Evolutionary conservation across 2,329 filamentous ascomycete species (phyloP), one percentile per base, ranked within the genome.

Genomic region (Ustulina deusta): DNA sequence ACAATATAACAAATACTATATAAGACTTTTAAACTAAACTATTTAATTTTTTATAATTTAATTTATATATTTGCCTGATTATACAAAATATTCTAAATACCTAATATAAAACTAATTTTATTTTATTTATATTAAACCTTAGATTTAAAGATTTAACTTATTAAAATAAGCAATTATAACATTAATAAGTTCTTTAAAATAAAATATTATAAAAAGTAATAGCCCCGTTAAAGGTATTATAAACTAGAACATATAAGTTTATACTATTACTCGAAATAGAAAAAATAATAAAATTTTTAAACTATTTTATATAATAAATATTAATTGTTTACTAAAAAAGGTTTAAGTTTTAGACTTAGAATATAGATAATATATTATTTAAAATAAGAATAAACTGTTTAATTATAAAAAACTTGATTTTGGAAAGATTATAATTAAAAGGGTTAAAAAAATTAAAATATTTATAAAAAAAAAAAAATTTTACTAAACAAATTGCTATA

Each of bases 321-420:
- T 38, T 11, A 54, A 57, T 4, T 57, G n/a, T 25, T 57, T 57
- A 29, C 20, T 42, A 44, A n/a, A 44, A 29, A 27, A n/a, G 32
- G 15, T 44, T 32, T 58, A 46, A 34, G 15, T 46, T 32, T 58
- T 58, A 44, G 46, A 58, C 20, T 58, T 46, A 44, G 29, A 22
- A n/a, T 57, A 44, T 57, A 32, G 1, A n/a, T 44, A 57, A 57
- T 57, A 57, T 57, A 46, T 58, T 29, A 58, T n/a, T 25, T 40
- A 56, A 38, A 56, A 56, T 38, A 38, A 56, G 25, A 38, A 56
- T 40, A 40, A 57, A 10, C 7, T 57, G 1, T 29, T 44, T 29
- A 57, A 57, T 11, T 42, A 42, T 57, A 57, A 42, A 44, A 42
- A 22, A 17, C 25, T 59, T 49, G 49, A 48, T 48, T 46, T 58